Evolutionary conservation across 441 rosid species (phyloP).

Genomic region (Brassica hybrid): DNA sequence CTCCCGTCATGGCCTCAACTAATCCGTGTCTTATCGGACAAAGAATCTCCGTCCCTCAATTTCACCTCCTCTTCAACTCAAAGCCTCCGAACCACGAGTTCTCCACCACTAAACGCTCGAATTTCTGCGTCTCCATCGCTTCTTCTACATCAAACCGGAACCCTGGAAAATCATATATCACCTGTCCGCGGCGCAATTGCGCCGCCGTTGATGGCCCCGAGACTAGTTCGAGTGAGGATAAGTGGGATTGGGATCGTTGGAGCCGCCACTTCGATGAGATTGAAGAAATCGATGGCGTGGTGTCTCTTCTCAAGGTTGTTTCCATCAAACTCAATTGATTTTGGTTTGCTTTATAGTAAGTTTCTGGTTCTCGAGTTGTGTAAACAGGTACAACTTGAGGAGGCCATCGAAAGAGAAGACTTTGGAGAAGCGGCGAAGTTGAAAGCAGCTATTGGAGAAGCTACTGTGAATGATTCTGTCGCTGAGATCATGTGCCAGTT

Average conservation of each 20-base stretch:
- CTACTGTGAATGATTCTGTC: constrained; percentile 67
- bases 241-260: constrained; percentile 97
- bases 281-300: constrained; percentile 75
- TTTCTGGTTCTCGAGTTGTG: constrained; percentile 22
- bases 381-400: constrained; percentile 82
- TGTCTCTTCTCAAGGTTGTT: constrained; percentile 90
- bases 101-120: constrained; percentile 51
- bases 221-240: constrained; percentile 46
- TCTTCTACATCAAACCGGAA: constrained; percentile 29
- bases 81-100: constrained; percentile 35
- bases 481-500: constrained; percentile 80
- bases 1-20: constrained; percentile 42
- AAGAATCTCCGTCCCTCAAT: constrained; percentile 47
- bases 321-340: too few relatives aligned
- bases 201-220: constrained; percentile 26
- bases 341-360: not conserved
- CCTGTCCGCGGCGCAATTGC: constrained; percentile 54
- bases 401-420: constrained; percentile 87
- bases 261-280: constrained; percentile 78
- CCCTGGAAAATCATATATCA: constrained; percentile 40
- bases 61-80: constrained; percentile 44
- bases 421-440: constrained; percentile 83
- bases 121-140: constrained; percentile 47
- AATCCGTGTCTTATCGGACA: constrained; percentile 50
- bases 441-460: constrained; percentile 75